phyloP scores from a whole-genome alignment of 306 rosid species.

The peach (Prunus persica) region DNA sequence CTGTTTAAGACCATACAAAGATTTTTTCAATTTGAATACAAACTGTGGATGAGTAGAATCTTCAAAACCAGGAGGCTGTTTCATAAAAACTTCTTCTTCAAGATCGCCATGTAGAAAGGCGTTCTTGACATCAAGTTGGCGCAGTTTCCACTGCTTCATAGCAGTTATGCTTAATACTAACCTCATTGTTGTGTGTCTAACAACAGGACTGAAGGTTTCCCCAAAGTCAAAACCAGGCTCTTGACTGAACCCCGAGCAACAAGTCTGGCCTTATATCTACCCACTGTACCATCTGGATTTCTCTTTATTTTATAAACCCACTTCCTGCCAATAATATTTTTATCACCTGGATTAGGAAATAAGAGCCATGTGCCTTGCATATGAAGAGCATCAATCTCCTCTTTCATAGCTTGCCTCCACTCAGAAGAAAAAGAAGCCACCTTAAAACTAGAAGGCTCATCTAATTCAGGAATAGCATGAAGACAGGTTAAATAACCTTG shows the following conservation, averaged over 20 bases:
- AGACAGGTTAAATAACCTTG: too few relatives aligned
- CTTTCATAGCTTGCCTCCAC: too few relatives aligned
- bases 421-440: too few relatives aligned
- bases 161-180: too few relatives aligned
- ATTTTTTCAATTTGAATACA: neutral
- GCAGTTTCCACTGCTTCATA: rapidly evolving
- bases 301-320: too few relatives aligned
- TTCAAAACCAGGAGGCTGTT: neutral
- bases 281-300: neutral
- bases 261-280: neutral
- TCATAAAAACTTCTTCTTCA: neutral
- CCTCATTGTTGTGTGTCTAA: neutral
- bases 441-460: too few relatives aligned
- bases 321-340: neutral
- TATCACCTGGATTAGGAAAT: too few relatives aligned
- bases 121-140: neutral
- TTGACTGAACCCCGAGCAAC: neutral
- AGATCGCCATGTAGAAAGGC: too few relatives aligned
- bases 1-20: neutral
- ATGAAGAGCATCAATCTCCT: too few relatives aligned
- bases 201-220: neutral
- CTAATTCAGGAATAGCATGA: too few relatives aligned
- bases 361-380: too few relatives aligned
- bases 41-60: neutral
- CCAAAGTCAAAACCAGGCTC: neutral